Evolutionary conservation across 225 moss, liverwort and hornwort species (phyloP).

Genomic region (Thuidium tamariscinum): DNA sequence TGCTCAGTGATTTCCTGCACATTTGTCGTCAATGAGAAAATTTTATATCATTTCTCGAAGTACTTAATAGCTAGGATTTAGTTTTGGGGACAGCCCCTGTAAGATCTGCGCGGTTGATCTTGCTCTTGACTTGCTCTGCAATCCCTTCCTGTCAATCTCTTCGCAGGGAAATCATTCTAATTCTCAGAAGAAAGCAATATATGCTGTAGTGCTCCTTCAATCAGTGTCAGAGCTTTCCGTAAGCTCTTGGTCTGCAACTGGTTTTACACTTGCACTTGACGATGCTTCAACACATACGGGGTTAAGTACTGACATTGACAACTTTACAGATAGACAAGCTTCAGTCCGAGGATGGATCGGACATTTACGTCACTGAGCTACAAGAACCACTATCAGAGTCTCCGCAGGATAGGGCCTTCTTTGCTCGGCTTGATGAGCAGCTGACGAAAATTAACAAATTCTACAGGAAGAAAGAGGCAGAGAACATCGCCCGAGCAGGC

Average conservation of each 20-base stretch:
- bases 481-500: constrained; percentile 44
- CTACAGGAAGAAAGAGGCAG: constrained; percentile 45
- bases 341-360: neutral
- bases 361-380: constrained; percentile 42
- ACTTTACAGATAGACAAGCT: neutral
- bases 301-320: neutral
- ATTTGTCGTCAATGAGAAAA: neutral
- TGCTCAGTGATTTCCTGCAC: neutral
- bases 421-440: constrained; percentile 49
- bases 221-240: neutral
- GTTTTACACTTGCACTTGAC: neutral
- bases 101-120: neutral
- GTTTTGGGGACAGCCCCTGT: neutral
- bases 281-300: neutral
- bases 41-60: neutral
- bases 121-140: neutral
- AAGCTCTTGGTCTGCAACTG: neutral
- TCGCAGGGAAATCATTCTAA: no score
- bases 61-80: neutral
- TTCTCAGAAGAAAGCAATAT: neutral
- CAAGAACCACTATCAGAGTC: constrained; percentile 25
- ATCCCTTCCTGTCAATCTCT: neutral
- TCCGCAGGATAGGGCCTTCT: constrained; percentile 44
- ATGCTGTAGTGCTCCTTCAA: neutral
- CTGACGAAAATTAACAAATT: constrained; percentile 66